Evolutionary conservation across 2,329 filamentous ascomycete genomes (phyloP).

Genomic region (Trichoderma sp.): DNA sequence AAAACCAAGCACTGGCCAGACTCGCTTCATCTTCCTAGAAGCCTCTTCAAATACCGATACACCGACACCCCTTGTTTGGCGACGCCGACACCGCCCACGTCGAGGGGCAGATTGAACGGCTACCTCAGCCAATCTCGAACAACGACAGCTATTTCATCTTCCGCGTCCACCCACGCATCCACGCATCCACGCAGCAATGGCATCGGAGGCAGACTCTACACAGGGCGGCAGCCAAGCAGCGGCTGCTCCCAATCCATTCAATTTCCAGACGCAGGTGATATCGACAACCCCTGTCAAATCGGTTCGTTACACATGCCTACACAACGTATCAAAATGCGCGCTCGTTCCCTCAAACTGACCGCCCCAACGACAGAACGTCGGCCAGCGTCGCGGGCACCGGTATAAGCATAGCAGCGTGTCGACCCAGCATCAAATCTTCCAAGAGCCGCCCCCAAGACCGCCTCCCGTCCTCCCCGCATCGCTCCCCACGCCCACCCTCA

Average conservation of each 20-base stretch:
- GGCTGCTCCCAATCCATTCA: constrained; percentile 72
- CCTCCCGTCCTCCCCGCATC: constrained; percentile 89
- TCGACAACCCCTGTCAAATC: constrained; percentile 76
- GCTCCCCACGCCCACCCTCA: constrained; percentile 84
- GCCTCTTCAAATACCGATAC: background rate
- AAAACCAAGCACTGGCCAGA: background rate
- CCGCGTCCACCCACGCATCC: no score
- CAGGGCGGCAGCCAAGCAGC: constrained; percentile 29
- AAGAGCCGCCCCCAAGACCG: constrained; percentile 82
- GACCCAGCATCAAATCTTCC: constrained; percentile 86
- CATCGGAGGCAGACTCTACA: constrained; percentile 26
- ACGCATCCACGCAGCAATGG: background rate
- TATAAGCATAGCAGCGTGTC: constrained; percentile 98
- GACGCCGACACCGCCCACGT: background rate
- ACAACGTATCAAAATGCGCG: background rate
- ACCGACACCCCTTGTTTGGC: background rate
- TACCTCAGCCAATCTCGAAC: background rate
- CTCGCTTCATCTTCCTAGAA: background rate
- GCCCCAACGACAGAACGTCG: constrained; percentile 65
- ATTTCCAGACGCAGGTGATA: constrained; percentile 84
- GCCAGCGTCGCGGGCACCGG: constrained; percentile 89
- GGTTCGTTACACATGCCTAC: constrained; percentile 47
- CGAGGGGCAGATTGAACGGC: background rate
- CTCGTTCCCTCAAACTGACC: constrained; percentile 17
- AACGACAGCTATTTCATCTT: background rate